Conservation (phyloP, 2,329 filamentous ascomycete species). For the Rhytidhysteron rufulum region DNA sequence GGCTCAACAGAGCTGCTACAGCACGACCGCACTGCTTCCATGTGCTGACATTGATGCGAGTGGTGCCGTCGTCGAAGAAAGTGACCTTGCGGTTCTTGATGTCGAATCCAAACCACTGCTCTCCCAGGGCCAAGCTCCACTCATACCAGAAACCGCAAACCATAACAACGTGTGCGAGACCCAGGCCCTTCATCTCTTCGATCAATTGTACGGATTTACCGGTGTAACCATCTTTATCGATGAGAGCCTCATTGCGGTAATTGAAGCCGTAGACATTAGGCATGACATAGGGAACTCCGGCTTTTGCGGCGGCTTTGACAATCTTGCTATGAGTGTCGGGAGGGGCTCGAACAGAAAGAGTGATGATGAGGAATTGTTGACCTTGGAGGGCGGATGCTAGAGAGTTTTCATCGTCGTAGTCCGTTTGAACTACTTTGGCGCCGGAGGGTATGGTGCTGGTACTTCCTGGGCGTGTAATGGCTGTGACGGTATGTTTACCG, state of each 20-base stretch:
- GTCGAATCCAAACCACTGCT: constrained; percentile 34
- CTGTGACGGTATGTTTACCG: constrained; percentile 49
- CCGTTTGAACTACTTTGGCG: constrained; percentile 36
- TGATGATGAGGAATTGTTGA: constrained; percentile 39
- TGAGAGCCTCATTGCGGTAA: constrained; percentile 15
- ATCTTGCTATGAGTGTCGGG: constrained; percentile 25
- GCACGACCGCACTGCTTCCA: constrained; percentile 55
- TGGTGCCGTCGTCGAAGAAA: constrained; percentile 54
- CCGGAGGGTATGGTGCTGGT: constrained; percentile 38
- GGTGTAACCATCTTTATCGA: constrained; percentile 15
- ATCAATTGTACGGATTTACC: constrained; percentile 3
- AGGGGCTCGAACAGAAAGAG: constrained; percentile 28
- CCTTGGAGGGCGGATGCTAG: constrained; percentile 33
- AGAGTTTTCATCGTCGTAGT: constrained; percentile 45
- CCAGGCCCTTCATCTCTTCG: constrained; percentile 21
- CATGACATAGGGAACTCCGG: constrained; percentile 36
- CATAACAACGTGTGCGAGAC: constrained; percentile 22
- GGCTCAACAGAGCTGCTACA: constrained; percentile 42
- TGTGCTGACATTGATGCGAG: constrained; percentile 56
- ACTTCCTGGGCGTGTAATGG: constrained; percentile 46
- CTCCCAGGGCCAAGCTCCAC: constrained; percentile 28
- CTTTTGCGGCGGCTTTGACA: constrained; percentile 33
- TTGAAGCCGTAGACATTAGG: constrained; percentile 37
- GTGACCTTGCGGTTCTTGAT: constrained; percentile 24
- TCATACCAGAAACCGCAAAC: constrained; percentile 37